Conservation (phyloP, 192 early-diverging fungal species). For the Coemansia sp. region DNA sequence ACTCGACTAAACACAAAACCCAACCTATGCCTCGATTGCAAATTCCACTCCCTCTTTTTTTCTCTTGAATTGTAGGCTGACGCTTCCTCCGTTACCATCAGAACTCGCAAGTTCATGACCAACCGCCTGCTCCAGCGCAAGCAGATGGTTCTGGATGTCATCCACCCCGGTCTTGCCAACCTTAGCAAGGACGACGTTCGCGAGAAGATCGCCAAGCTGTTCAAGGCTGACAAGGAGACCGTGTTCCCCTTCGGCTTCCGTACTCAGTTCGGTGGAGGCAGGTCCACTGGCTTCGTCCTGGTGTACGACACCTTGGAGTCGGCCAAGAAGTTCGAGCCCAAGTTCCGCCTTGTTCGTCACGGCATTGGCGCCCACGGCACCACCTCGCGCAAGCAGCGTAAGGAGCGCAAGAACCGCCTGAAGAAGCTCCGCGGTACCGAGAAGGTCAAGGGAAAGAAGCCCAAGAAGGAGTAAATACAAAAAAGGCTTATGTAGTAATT, state of each 20-base stretch:
- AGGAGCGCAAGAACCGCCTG: conserved; percentile 98
- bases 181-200: conserved; percentile 91
- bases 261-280: conserved; percentile 96
- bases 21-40: not conserved
- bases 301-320: conserved; percentile 95
- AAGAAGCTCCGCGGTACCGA: conserved; percentile 99
- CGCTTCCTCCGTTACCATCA: conserved; percentile 86
- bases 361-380: conserved; percentile 68
- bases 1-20: not conserved
- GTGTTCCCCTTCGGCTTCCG: conserved; percentile 95
- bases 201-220: conserved; percentile 93
- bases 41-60: not conserved
- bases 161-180: conserved; percentile 94
- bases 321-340: conserved; percentile 99
- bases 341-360: conserved; percentile 88
- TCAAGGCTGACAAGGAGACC: conserved; percentile 88
- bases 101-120: conserved; percentile 99
- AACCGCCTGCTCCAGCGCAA: conserved; percentile 97
- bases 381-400: conserved; percentile 93
- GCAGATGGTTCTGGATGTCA: conserved; percentile 97
- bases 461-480: conserved; percentile 33
- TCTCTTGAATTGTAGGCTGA: conserved; percentile 65
- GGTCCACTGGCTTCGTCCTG: conserved; percentile 87
- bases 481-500: conserved; percentile 11
- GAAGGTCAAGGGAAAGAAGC: conserved; percentile 77